Base-by-base conservation (phyloP, 2,329 filamentous ascomycete genomes). In the Penicillium thymicola region DNA sequence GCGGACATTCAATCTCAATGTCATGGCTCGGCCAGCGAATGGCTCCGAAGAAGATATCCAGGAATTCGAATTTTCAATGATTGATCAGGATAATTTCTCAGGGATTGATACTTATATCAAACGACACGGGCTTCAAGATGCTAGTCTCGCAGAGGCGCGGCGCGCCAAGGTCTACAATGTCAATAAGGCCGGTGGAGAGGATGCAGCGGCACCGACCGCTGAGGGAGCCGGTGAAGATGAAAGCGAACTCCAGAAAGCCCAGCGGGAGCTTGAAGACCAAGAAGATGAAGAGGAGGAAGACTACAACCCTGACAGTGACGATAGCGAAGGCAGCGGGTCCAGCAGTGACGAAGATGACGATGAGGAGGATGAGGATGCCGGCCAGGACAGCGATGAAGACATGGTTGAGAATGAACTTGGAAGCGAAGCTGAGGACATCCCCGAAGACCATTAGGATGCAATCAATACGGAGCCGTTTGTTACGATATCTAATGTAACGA, bases 1-100 rank as follows among this genome's bases (percentile, higher is more conserved):
- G 63, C 81, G 85, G 34, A 87, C 85, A 0, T 88, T 88, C 75
- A 87, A 87, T 64, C 78, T 88, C 34, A 84, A 84, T 63, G 79
- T 87, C 54, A 67, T 76, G 28, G 75, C 76, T 41, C 77, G 77
- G 30, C 65, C 72, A 1, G 56, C 65, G 21, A 63, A 61, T 11
- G 65, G 65, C 4, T 63, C 66, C 18, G 70, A 68, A n/a, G 69
- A 69, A n/a, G 77, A 78, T 30, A 71, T 72, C 2, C 78, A 83
- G 64, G 85, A 87, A 60, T 76, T 84, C 18, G 85, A 88, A 62
- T 85, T 87, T 62, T 81, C 80, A 41, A 87, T 87, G 85, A 75
- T 88, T 41, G 85, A 88, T 60, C 85, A 87, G 65, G 81, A 79
- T 9, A 82, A 87, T 65, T 87, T 82, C 62, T 75, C 78, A 0